A percentile compares a stretch with the other conserved stretches of the same genome.
phyloP scores from a whole-genome alignment of 441 rosid species.

The Gossypium schwendimanii region DNA sequence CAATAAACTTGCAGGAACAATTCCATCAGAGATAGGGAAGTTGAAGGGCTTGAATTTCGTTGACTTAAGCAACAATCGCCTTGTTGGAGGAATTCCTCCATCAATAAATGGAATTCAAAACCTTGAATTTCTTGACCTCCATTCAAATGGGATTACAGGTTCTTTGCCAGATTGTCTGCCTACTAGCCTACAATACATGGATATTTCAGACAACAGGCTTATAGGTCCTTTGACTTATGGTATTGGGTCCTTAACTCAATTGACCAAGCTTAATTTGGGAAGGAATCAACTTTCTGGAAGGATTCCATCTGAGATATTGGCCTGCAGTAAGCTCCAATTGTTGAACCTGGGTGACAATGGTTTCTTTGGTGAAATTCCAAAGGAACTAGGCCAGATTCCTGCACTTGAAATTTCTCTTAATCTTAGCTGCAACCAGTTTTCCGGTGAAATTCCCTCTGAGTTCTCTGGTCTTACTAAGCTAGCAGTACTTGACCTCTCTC shows the following conservation, averaged over 20 bases:
- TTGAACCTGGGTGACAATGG: slow-evolving; percentile 64
- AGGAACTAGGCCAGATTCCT: slow-evolving; percentile 62
- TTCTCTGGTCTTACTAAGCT: slow-evolving; percentile 68
- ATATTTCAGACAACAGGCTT: slow-evolving; percentile 63
- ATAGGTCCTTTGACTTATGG: slow-evolving; percentile 44
- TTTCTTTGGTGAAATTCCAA: slow-evolving; percentile 67
- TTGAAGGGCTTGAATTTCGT: slow-evolving; percentile 44
- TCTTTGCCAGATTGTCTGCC: slow-evolving; percentile 64
- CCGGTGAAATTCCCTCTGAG: slow-evolving; percentile 58
- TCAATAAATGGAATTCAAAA: slow-evolving; percentile 50
- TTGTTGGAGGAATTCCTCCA: slow-evolving; percentile 44
- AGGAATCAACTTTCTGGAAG: slow-evolving; percentile 60
- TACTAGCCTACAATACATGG: slow-evolving; percentile 54
- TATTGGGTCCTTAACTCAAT: slow-evolving; percentile 54
- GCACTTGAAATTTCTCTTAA: slow-evolving; percentile 76
- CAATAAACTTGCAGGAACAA: slow-evolving; percentile 43
- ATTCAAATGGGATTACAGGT: slow-evolving; percentile 71
- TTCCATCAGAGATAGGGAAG: slow-evolving; percentile 53
- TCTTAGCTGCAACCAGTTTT: slow-evolving; percentile 69
- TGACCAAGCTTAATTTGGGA: slow-evolving; percentile 68
- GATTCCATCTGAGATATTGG: slow-evolving; percentile 64
- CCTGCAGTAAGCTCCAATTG: slow-evolving; percentile 68
- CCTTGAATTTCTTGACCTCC: slow-evolving; percentile 76
- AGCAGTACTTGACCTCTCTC: slow-evolving; percentile 74
- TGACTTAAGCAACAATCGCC: slow-evolving; percentile 44